These are phyloP conservation scores for Fusarium mundagurra DNA, from an alignment of 2,329 filamentous ascomycete species.

Conservation along the genomic window DNA sequence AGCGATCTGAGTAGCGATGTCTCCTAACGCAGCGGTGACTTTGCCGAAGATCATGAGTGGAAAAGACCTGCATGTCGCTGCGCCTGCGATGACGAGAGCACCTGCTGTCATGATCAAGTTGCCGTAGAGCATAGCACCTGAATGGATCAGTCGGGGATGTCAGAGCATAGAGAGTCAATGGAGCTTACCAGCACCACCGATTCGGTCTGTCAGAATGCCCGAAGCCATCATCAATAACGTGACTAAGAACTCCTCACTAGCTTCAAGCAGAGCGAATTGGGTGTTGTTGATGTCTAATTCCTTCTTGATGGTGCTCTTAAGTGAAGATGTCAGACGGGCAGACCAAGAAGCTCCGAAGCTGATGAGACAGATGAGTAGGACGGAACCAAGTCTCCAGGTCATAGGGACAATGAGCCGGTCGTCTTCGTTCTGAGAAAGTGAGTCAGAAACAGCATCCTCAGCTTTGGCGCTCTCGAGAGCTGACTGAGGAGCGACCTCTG, in stretches of 20 bases:
- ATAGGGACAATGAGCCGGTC: not conserved
- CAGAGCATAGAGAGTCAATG: too few relatives aligned
- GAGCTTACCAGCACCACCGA: not conserved
- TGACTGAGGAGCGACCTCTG: rapidly evolving
- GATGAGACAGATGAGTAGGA: rapidly evolving
- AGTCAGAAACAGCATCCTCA: not conserved
- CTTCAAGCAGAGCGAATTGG: not conserved
- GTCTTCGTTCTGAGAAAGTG: rapidly evolving
- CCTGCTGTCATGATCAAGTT: not conserved
- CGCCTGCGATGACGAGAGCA: rapidly evolving
- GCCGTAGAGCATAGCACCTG: not conserved
- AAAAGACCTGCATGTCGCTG: not conserved
- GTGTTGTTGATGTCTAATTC: not conserved
- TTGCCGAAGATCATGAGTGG: not conserved
- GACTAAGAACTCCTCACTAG: not conserved
- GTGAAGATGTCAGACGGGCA: not conserved
- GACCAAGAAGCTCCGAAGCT: not conserved
- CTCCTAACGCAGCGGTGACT: not conserved
- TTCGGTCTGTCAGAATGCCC: rapidly evolving
- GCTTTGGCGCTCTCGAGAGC: not conserved
- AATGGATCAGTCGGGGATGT: too few relatives aligned
- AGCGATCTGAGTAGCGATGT: not conserved
- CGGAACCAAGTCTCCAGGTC: not conserved
- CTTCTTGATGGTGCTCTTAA: not conserved
- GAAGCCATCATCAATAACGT: not conserved